Conservation (phyloP, 2,329 filamentous ascomycete species). For the Cordyceps pruinosa region DNA sequence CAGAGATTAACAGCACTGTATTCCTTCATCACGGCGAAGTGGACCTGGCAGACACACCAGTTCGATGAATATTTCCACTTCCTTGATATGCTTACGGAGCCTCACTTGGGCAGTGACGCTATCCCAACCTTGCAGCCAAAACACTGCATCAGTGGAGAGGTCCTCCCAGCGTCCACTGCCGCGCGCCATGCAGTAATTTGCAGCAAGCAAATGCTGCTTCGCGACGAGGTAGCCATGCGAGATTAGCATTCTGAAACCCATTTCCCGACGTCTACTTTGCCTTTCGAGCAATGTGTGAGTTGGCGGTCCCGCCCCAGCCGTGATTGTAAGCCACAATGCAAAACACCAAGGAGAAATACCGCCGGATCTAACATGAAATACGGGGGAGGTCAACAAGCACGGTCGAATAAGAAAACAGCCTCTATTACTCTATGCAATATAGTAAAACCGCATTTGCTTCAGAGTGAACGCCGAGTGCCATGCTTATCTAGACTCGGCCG, state of each 20-base stretch:
- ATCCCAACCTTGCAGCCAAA: background rate
- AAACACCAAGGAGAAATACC: too few species aligned
- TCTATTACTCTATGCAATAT: too few species aligned
- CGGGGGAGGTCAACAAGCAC: too few species aligned
- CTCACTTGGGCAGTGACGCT: background rate
- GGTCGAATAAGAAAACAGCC: background rate
- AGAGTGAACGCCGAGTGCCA: background rate
- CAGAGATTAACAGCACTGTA: background rate
- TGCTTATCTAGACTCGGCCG: too few species aligned
- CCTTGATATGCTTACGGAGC: constrained; percentile 2
- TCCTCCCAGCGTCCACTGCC: background rate
- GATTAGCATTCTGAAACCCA: background rate
- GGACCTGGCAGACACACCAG: background rate
- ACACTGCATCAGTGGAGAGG: background rate
- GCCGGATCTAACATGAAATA: too few species aligned
- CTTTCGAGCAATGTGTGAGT: too few species aligned
- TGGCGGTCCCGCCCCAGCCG: too few species aligned
- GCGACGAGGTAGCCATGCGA: background rate
- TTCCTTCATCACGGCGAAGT: background rate
- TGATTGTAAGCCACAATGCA: too few species aligned
- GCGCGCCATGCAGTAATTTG: constrained; percentile 1
- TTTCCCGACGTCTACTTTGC: too few species aligned
- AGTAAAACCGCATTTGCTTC: too few species aligned
- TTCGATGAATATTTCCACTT: background rate
- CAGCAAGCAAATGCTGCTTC: background rate